Conservation (phyloP, 139 green algal genomes). For the Haematococcus lacustris region DNA sequence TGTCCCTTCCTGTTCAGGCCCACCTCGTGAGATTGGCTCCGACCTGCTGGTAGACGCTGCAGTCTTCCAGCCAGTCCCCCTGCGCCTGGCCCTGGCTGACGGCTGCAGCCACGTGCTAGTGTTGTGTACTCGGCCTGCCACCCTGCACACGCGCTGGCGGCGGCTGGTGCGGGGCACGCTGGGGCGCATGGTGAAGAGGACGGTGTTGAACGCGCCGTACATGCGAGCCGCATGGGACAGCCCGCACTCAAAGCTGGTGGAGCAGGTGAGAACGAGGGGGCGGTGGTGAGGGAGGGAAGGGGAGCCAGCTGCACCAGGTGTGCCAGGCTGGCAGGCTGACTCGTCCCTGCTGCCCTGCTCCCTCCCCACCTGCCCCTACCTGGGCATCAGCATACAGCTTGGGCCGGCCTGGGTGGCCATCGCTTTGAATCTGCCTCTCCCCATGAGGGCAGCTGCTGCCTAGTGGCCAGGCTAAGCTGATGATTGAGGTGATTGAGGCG, state of each 20-base stretch:
- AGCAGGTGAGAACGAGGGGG: not conserved
- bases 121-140: constrained; percentile 52
- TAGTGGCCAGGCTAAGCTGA: no score
- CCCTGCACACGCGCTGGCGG: constrained; percentile 13
- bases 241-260: not conserved
- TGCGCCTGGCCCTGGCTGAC: constrained; percentile 47
- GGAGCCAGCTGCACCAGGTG: no score
- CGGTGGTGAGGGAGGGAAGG: not conserved
- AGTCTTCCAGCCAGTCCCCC: constrained; percentile 73
- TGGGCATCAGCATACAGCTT: not conserved
- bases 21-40: constrained; percentile 18
- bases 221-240: constrained; percentile 40
- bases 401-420: not conserved
- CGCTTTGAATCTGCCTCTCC: not conserved
- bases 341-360: no score
- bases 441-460: no score
- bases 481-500: no score
- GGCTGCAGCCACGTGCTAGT: constrained; percentile 81
- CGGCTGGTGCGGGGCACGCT: constrained; percentile 21
- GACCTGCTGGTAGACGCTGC: constrained; percentile 77
- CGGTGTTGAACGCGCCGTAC: constrained; percentile 35
- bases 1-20: not conserved
- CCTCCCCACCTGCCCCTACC: not conserved
- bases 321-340: no score
- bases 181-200: constrained; percentile 25